Base-by-base conservation (phyloP, 371 early-diverging fungal genomes). In the Apophysomyces variabilis region DNA sequence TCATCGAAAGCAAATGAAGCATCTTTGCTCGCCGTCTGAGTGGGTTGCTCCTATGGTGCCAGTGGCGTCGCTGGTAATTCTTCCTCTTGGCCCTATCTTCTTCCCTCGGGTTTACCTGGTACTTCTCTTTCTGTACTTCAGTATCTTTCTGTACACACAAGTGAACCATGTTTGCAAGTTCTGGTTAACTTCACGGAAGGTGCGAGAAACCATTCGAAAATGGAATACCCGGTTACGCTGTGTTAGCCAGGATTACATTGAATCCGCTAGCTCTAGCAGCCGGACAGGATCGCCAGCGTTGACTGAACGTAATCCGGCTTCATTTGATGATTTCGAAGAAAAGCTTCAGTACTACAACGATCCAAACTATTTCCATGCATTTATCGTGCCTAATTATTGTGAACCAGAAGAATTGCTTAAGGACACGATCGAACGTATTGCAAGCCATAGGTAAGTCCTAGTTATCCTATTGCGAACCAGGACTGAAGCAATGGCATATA, bases 311-410 rank as follows among this genome's bases (percentile, higher is more conserved):
- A 57, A 56, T 38, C 60, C 61, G n/a, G n/a, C 44, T 13, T 61
- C 64, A 12, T 59, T 75, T 38, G 70, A 69, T 5, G 72, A 72
- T 43, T 64, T 74, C 41, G 74, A 74, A 66, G 66, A 68, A 39
- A 67, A 64, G 36, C 65, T 75, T 12, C 68, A 73, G 8, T 69
- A 65, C 12, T 75, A 76, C 60, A 61, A 80, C 14, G 71, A 71
- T 21, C 60, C 75, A 12, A 45, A 57, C 26, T 62, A 62, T 9
- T 62, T 75, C 41, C 86, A 90, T 62, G 81, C 85, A 36, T 80
- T 90, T 69, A 76, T 90, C 61, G 73, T 90, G 44, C 90, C 90
- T 16, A 87, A 90, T 60, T 90, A 90, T 70, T 69, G 82, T 60
- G 90, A 82, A 59, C 83, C 83, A 12, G 83, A 82, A 62, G 75